Percentiles rank a stretch among this genome's conserved stretches.
These are phyloP conservation scores for Lentinula detonsa DNA, from an alignment of 768 basidiomycete species.

Conservation along the genomic window DNA sequence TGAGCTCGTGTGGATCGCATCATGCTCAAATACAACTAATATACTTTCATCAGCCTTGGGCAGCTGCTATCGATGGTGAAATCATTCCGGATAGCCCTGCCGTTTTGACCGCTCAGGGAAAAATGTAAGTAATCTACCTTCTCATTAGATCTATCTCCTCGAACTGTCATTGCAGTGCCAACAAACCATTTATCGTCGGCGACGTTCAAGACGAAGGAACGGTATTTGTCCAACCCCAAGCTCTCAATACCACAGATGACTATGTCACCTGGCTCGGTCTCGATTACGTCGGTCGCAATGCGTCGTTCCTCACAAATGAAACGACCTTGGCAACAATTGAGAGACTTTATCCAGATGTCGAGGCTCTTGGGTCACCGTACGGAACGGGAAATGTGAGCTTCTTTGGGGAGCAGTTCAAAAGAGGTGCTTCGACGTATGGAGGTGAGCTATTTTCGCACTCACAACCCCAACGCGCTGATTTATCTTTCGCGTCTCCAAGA, in stretches of 20 bases:
- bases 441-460: not conserved
- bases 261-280: not conserved
- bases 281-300: not conserved
- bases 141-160: not conserved
- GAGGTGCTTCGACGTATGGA: conserved; percentile 12
- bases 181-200: conserved; percentile 21
- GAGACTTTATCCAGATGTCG: conserved; percentile 1
- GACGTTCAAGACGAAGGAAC: conserved; percentile 17
- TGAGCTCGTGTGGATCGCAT: not conserved
- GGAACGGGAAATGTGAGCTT: conserved; percentile 4
- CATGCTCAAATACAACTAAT: not conserved
- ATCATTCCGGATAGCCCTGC: conserved; percentile 18
- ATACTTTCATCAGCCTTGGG: conserved; percentile 9
- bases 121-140: not conserved
- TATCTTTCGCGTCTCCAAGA: conserved; percentile 12
- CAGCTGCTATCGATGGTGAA: conserved; percentile 18
- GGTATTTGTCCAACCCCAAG: not conserved
- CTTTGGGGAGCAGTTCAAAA: conserved; percentile 18
- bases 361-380: not conserved
- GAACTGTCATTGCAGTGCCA: not conserved
- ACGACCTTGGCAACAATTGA: conserved; percentile 4
- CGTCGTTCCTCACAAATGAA: not conserved
- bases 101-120: conserved; percentile 12
- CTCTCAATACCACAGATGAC: not conserved
- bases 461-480: not conserved